Evolutionary conservation across 2,329 filamentous ascomycete genomes (phyloP).

Genomic region (Cladorrhinum sp.): DNA sequence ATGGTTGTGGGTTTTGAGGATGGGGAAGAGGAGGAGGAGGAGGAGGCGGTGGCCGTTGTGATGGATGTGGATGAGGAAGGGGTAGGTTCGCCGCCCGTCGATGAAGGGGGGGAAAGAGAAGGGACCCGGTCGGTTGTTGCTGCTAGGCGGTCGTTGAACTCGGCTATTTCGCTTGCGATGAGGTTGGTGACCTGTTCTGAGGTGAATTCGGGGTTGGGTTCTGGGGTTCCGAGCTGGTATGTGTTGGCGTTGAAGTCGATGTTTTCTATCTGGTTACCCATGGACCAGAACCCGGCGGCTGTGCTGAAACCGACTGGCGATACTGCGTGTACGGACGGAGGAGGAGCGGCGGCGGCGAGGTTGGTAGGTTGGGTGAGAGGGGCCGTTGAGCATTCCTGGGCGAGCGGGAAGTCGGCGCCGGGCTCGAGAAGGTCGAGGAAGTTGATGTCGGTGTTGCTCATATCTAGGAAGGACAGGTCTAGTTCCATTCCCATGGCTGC

Average conservation of each 20-base stretch:
- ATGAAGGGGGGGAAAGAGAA: background rate
- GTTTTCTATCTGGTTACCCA: slow-evolving; percentile 14
- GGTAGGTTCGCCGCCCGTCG: slow-evolving; percentile 5
- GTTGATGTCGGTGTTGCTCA: slow-evolving; percentile 31
- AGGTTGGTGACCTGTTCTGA: slow-evolving; percentile 20
- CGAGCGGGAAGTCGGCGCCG: slow-evolving; percentile 21
- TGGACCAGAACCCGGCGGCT: slow-evolving; percentile 16
- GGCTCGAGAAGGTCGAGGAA: slow-evolving; percentile 39
- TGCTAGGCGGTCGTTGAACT: background rate
- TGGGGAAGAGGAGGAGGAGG: slow-evolving; percentile 9
- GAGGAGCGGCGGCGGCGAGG: background rate
- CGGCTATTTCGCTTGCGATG: slow-evolving; percentile 13
- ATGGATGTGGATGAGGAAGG: slow-evolving; percentile 16
- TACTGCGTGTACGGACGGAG: slow-evolving; percentile 11
- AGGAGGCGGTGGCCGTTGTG: no score
- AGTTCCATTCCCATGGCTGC: slow-evolving; percentile 30
- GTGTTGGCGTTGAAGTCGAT: slow-evolving; percentile 23
- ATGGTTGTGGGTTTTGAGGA: slow-evolving; percentile 6
- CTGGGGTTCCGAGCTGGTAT: background rate
- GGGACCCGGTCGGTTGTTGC: background rate
- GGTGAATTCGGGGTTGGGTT: slow-evolving; percentile 15
- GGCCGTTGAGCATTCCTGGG: background rate
- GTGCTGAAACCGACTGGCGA: slow-evolving; percentile 5
- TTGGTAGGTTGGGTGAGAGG: background rate
- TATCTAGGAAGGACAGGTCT: slow-evolving; percentile 36